phyloP scores from a whole-genome alignment of 176 grass and related monocot genomes.

The Oryza meyeriana region DNA sequence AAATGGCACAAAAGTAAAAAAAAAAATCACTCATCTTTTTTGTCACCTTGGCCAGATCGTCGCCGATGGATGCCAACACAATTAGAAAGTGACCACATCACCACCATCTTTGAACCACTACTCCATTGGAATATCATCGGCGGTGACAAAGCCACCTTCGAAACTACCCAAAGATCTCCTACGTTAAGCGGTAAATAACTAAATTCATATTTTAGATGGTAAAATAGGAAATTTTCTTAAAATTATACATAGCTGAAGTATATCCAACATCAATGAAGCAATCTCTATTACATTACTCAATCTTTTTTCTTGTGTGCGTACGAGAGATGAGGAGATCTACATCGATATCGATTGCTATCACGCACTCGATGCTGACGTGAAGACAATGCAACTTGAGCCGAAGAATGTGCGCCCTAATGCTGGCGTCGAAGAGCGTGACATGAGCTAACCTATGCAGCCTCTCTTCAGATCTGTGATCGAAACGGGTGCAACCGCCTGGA shows the following conservation, averaged over 20 bases:
- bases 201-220: too few species aligned
- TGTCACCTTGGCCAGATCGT: too few species aligned
- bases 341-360: background rate
- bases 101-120: too few species aligned
- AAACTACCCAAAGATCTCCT: too few species aligned
- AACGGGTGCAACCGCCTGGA: background rate
- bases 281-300: background rate
- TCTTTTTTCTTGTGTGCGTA: background rate
- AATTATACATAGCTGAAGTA: background rate
- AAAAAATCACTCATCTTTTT: too few species aligned
- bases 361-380: conserved; percentile 26
- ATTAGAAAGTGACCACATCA: too few species aligned
- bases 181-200: too few species aligned
- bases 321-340: conserved; percentile 9
- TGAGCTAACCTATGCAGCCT: background rate
- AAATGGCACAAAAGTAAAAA: too few species aligned
- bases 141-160: too few species aligned
- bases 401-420: conserved; percentile 28
- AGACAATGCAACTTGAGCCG: conserved; percentile 29
- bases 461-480: conserved; percentile 6
- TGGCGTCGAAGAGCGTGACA: conserved; percentile 23
- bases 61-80: too few species aligned
- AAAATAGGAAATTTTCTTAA: too few species aligned
- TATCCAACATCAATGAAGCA: background rate
- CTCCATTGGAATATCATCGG: too few species aligned